These are phyloP conservation scores for Lasiosphaeriaceae sp. DNA, from an alignment of 495 filamentous ascomycete species.

Conservation along the genomic window DNA sequence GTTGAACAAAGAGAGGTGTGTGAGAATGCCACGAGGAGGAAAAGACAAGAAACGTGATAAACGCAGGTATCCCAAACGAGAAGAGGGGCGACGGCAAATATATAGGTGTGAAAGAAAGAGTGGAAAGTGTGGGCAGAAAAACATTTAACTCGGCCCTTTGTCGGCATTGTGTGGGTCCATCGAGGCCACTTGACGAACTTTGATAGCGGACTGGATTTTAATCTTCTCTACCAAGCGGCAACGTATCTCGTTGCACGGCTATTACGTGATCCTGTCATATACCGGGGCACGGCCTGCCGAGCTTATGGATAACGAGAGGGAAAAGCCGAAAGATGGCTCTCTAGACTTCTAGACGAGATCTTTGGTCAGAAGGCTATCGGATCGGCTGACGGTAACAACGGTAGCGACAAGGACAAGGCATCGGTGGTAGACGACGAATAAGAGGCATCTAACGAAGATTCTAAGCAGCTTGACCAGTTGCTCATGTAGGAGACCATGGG, in stretches of 20 bases:
- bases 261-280: conserved; percentile 15
- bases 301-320: conserved; percentile 18
- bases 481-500: conserved; percentile 4
- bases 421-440: background rate
- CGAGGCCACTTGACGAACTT: too few relatives aligned
- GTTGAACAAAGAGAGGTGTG: background rate
- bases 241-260: conserved; percentile 6
- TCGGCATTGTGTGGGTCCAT: too few relatives aligned
- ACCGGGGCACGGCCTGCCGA: conserved; percentile 20
- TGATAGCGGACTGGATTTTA: too few relatives aligned
- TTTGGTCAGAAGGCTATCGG: conserved; percentile 3
- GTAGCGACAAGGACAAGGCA: background rate
- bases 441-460: background rate
- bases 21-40: too few relatives aligned
- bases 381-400: background rate
- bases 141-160: too few relatives aligned
- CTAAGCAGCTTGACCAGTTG: conserved; percentile 7
- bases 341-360: conserved; percentile 11
- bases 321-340: conserved; percentile 13
- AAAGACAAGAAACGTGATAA: too few relatives aligned
- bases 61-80: too few relatives aligned
- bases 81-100: background rate
- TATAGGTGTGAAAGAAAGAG: background rate
- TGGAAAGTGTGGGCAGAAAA: too few relatives aligned
- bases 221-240: conserved; percentile 22